phyloP scores from a whole-genome alignment of 2,329 filamentous ascomycete genomes.

The Colletotrichum noveboracense region DNA sequence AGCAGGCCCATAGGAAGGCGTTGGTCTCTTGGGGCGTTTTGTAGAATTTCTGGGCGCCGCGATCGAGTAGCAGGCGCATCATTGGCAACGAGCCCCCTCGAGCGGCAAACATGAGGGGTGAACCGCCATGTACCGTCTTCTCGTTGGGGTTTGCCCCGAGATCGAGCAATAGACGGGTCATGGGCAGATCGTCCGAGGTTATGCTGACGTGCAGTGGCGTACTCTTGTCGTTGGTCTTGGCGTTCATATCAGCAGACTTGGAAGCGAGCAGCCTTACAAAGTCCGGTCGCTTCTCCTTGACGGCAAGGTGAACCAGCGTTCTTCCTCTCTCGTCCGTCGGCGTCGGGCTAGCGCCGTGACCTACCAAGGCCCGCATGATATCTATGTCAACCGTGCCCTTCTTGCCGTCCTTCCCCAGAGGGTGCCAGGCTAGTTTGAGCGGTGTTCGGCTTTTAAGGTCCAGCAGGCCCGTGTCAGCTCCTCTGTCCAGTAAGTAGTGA shows the following conservation, averaged over 20 bases:
- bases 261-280: not conserved
- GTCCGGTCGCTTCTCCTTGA: not conserved
- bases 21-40: not conserved
- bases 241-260: not conserved
- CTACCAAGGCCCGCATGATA: not conserved
- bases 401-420: not conserved
- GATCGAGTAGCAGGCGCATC: not conserved
- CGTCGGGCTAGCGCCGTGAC: not conserved
- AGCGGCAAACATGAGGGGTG: not conserved
- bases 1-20: not conserved
- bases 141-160: not conserved
- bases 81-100: not conserved
- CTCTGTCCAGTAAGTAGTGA: not conserved
- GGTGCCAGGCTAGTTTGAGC: not conserved
- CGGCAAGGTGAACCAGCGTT: not conserved
- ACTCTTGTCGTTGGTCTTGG: not conserved
- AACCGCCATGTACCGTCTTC: not conserved
- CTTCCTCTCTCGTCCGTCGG: not conserved
- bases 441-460: not conserved
- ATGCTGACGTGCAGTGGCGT: not conserved
- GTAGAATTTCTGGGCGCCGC: not conserved
- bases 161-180: not conserved
- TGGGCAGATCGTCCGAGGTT: not conserved
- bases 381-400: not conserved
- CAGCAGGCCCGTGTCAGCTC: not conserved